Evolutionary conservation across 2,329 filamentous ascomycete genomes (phyloP).

Genomic region (Aschersonia sp.): DNA sequence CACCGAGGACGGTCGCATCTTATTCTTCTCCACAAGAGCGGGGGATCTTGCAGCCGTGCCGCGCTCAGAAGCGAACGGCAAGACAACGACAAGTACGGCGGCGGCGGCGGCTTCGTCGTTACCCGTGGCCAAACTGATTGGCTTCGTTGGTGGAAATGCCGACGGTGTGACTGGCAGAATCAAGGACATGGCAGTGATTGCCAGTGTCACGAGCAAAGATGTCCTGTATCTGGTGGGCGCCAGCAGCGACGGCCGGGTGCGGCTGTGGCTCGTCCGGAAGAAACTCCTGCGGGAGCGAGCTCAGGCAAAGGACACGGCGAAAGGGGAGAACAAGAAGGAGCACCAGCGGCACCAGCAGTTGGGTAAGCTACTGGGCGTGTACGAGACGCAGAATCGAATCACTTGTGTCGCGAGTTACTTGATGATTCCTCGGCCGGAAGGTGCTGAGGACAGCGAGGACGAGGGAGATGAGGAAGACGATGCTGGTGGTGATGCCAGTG

Average conservation of each 20-base stretch:
- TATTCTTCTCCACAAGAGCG: conserved; percentile 63
- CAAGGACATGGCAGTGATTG: conserved; percentile 72
- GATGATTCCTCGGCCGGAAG: conserved; percentile 58
- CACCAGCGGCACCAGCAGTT: conserved; percentile 16
- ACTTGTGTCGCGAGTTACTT: conserved; percentile 78
- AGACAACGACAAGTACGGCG: conserved; percentile 6
- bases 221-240: conserved; percentile 51
- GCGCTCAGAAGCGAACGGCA: conserved; percentile 17
- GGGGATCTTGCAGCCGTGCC: conserved; percentile 24
- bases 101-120: conserved; percentile 12
- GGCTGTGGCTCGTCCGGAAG: conserved; percentile 53
- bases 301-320: conserved; percentile 8
- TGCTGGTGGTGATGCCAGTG: conserved; percentile 14
- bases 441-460: conserved; percentile 42
- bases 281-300: conserved; percentile 21
- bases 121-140: conserved; percentile 50
- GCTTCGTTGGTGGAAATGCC: conserved; percentile 63
- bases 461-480: conserved; percentile 27
- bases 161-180: conserved; percentile 56
- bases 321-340: conserved; percentile 1
- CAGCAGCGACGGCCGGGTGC: conserved; percentile 75
- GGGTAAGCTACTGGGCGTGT: conserved; percentile 58
- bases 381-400: conserved; percentile 76
- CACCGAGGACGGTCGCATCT: conserved; percentile 77
- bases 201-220: conserved; percentile 20